phyloP scores from a whole-genome alignment of 495 filamentous ascomycete species.

The Pyronema domesticum region DNA sequence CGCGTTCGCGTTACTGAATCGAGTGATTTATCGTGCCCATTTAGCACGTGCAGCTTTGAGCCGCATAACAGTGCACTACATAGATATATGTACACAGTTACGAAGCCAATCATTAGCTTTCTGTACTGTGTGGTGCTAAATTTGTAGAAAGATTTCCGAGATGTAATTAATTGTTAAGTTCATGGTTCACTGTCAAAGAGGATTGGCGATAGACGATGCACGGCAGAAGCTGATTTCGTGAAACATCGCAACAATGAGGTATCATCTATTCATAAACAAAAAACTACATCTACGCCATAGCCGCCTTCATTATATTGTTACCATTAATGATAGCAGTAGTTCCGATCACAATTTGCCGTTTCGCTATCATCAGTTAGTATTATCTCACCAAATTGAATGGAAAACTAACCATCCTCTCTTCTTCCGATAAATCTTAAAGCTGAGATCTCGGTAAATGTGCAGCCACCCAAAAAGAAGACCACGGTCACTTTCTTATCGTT shows the following conservation, averaged over 20 bases:
- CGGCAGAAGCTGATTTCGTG: no score
- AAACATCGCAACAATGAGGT: background rate
- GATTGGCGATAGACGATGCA: no score
- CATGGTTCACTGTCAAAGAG: no score
- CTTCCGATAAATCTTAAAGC: conserved; percentile 79
- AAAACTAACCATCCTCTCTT: conserved; percentile 53
- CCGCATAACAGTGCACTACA: no score
- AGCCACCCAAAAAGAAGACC: conserved; percentile 86
- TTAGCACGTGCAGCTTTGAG: no score
- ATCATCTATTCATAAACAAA: background rate
- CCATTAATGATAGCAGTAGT: conserved; percentile 85
- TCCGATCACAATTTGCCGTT: conserved; percentile 72
- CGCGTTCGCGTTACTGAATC: background rate
- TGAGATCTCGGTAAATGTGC: conserved; percentile 90
- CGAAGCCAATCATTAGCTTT: no score
- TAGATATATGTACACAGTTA: no score
- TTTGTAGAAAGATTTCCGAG: no score
- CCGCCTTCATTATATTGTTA: conserved; percentile 72
- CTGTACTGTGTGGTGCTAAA: no score
- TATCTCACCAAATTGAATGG: background rate
- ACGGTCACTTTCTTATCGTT: conserved; percentile 67
- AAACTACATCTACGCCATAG: conserved; percentile 30
- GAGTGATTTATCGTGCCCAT: no score
- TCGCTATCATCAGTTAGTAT: conserved; percentile 26
- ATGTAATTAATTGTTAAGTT: no score